Conservation (phyloP, 345 rosid species). For the Lepidium africanum region DNA sequence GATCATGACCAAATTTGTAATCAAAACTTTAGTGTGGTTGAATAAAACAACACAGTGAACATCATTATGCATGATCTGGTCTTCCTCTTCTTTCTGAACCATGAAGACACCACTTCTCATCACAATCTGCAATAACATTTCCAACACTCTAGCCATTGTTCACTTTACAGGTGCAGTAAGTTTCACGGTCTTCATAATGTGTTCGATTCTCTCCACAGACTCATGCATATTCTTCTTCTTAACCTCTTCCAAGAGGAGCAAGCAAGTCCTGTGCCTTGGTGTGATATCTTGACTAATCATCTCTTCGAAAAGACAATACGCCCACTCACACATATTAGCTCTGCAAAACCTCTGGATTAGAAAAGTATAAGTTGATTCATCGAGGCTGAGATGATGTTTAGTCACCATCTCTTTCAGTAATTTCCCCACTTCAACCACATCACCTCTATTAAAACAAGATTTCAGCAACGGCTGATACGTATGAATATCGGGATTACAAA, state of each 20-base stretch:
- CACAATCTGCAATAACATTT: neutral
- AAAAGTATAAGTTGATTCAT: constrained; percentile 58
- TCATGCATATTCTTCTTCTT: constrained; percentile 43
- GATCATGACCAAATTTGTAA: neutral
- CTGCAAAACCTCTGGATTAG: constrained; percentile 73
- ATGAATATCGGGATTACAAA: constrained; percentile 61
- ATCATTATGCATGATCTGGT: neutral
- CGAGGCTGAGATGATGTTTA: constrained; percentile 75
- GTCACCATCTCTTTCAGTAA: constrained; percentile 63
- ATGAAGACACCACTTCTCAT: neutral
- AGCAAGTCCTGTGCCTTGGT: constrained; percentile 57
- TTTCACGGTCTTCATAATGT: constrained; percentile 43
- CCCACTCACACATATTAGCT: constrained; percentile 58
- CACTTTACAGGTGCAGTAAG: constrained; percentile 23
- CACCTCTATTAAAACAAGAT: constrained; percentile 58
- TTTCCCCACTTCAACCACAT: constrained; percentile 43
- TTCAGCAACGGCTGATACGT: constrained; percentile 66
- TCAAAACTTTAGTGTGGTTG: neutral
- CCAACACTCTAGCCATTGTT: neutral
- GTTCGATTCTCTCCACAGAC: constrained; percentile 52
- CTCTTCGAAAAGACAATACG: constrained; percentile 61
- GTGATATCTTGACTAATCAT: constrained; percentile 62
- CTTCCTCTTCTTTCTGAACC: neutral
- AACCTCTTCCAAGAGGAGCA: constrained; percentile 56
- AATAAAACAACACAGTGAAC: neutral